Evolutionary conservation across 441 rosid species (phyloP).

Genomic region (Capsella rubella): DNA sequence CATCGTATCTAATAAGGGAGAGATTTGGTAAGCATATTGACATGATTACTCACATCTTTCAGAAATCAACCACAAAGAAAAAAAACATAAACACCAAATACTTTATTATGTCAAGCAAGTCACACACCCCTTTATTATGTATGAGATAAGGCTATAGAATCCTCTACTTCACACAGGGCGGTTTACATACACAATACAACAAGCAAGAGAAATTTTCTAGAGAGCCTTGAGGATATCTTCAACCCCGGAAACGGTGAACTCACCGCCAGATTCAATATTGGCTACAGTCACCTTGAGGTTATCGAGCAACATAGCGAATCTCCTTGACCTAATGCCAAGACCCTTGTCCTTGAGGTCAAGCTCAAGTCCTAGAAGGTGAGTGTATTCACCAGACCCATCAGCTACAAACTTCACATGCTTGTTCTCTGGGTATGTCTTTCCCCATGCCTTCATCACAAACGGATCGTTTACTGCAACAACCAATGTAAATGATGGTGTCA

Average conservation of each 20-base stretch:
- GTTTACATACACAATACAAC: constrained; percentile 17
- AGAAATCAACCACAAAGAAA: not conserved
- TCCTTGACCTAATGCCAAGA: constrained; percentile 82
- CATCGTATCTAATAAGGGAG: not conserved
- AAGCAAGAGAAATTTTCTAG: constrained; percentile 34
- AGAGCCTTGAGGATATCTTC: constrained; percentile 86
- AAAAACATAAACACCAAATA: constrained; percentile 4
- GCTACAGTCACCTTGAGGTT: constrained; percentile 92
- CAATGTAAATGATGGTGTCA: no score
- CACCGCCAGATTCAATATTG: constrained; percentile 86
- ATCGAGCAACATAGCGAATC: constrained; percentile 83
- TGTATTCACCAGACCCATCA: constrained; percentile 86
- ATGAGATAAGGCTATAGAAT: constrained; percentile 25
- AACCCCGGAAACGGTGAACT: constrained; percentile 83
- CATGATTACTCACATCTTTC: not conserved
- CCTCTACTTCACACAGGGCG: constrained; percentile 23
- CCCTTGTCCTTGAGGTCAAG: constrained; percentile 89
- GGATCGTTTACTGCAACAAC: constrained; percentile 80
- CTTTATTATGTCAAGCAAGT: not conserved
- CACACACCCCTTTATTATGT: constrained; percentile 36
- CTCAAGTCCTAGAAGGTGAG: constrained; percentile 88
- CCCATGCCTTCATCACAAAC: constrained; percentile 97
- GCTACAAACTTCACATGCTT: constrained; percentile 87
- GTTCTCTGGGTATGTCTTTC: constrained; percentile 91
- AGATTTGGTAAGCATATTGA: not conserved